Conservation (phyloP, 2,329 filamentous ascomycete species). For the Aspergillus niger region DNA sequence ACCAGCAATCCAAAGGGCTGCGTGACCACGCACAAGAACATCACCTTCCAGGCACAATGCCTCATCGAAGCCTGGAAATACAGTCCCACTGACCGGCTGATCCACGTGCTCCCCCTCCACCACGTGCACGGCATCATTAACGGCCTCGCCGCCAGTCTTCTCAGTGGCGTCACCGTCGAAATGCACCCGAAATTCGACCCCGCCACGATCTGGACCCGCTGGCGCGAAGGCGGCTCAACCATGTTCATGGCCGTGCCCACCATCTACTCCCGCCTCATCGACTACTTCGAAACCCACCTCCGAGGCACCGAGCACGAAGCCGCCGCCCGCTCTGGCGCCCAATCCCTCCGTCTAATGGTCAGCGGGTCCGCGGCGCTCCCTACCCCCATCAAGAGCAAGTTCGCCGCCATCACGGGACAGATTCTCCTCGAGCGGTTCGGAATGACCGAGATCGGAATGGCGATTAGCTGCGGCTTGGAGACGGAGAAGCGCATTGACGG, state of each 20-base stretch:
- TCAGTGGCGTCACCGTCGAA: conserved; percentile 51
- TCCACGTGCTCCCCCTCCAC: conserved; percentile 54
- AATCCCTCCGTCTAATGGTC: conserved; percentile 41
- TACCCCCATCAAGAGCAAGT: conserved; percentile 44
- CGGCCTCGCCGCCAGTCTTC: conserved; percentile 50
- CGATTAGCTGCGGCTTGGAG: conserved; percentile 48
- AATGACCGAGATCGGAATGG: conserved; percentile 55
- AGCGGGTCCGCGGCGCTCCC: conserved; percentile 48
- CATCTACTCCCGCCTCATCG: conserved; percentile 52
- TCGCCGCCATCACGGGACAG: conserved; percentile 45
- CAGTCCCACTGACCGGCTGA: conserved; percentile 44
- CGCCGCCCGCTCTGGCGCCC: conserved; percentile 35
- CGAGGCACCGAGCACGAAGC: conserved; percentile 38
- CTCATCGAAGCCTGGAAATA: conserved; percentile 38
- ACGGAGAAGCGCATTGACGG: conserved; percentile 47
- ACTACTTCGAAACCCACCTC: conserved; percentile 47
- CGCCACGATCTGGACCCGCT: conserved; percentile 50
- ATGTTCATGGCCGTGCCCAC: conserved; percentile 57
- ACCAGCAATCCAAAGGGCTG: conserved; percentile 47
- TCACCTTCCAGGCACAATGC: conserved; percentile 35
- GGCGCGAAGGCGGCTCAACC: conserved; percentile 45
- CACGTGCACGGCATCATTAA: conserved; percentile 56
- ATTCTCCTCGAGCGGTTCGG: conserved; percentile 53
- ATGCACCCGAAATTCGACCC: conserved; percentile 51
- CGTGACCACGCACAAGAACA: conserved; percentile 47